Evolutionary conservation across 2,329 filamentous ascomycete species (phyloP).

Genomic region (Sporothrix euskadiensis): DNA sequence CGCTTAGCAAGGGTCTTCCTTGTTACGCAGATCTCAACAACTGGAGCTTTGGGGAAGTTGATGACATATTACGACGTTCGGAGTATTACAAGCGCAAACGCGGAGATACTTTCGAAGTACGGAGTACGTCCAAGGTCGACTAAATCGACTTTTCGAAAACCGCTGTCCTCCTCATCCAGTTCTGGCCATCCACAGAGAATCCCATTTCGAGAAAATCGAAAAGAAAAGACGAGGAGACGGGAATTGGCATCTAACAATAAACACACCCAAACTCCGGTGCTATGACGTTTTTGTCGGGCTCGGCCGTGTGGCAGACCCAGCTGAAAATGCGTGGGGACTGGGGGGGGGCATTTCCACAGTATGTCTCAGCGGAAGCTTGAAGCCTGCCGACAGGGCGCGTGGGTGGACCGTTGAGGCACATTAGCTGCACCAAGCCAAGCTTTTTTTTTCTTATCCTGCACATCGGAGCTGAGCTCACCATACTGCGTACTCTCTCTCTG

Average conservation of each 20-base stretch:
- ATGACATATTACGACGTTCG: neutral
- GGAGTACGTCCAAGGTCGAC: neutral
- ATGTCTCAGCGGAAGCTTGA: conserved; percentile 6
- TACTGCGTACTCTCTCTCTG: neutral
- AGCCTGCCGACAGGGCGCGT: too few relatives aligned
- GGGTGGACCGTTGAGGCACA: neutral
- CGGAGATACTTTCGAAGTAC: neutral
- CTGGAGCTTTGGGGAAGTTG: neutral
- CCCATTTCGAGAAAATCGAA: neutral
- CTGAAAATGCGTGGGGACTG: neutral
- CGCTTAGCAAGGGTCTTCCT: neutral
- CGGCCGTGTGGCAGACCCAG: neutral
- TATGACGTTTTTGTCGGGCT: neutral
- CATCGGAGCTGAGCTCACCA: neutral
- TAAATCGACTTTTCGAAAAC: neutral
- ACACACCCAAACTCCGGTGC: neutral
- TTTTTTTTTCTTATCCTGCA: neutral
- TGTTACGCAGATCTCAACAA: neutral
- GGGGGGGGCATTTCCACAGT: too few relatives aligned
- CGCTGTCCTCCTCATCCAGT: neutral
- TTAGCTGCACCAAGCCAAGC: conserved; percentile 4
- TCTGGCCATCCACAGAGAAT: neutral
- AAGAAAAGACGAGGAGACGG: neutral
- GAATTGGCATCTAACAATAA: neutral
- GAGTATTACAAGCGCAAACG: neutral